Evolutionary conservation across 2,329 filamentous ascomycete genomes (phyloP).

Genomic region (Paraconiothyrium sp.): DNA sequence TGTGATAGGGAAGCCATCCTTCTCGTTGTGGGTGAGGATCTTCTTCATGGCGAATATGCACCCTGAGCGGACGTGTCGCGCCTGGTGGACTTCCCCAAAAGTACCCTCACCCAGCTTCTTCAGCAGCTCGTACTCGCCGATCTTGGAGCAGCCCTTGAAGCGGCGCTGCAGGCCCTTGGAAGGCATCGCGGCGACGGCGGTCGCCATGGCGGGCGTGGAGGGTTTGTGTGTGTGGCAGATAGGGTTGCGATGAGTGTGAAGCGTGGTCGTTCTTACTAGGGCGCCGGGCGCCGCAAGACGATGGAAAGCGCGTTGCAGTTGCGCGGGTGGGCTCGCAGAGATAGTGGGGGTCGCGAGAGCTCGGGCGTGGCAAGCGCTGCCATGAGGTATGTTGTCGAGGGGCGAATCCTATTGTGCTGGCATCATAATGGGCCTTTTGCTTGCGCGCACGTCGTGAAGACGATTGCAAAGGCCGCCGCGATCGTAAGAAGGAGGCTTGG

Average conservation of each 20-base stretch:
- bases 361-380: slow-evolving; percentile 28
- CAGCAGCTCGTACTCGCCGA: slow-evolving; percentile 80
- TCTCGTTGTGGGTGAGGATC: slow-evolving; percentile 99
- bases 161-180: slow-evolving; percentile 61
- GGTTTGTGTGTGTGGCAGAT: neutral
- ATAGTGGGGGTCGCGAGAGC: slow-evolving; percentile 18
- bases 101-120: slow-evolving; percentile 93
- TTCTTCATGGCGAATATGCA: slow-evolving; percentile 91
- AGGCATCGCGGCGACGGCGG: slow-evolving; percentile 49
- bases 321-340: slow-evolving; percentile 27
- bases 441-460: slow-evolving; percentile 18
- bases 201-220: slow-evolving; percentile 30
- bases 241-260: slow-evolving; percentile 3
- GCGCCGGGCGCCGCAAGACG: slow-evolving; percentile 27
- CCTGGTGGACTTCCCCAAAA: slow-evolving; percentile 96
- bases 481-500: slow-evolving; percentile 5
- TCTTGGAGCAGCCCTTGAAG: slow-evolving; percentile 86
- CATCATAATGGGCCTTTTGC: slow-evolving; percentile 24
- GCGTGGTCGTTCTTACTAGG: slow-evolving; percentile 10
- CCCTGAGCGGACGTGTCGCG: slow-evolving; percentile 77
- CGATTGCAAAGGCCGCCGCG: slow-evolving; percentile 23
- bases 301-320: slow-evolving; percentile 17
- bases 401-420: slow-evolving; percentile 25
- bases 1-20: slow-evolving; percentile 99
- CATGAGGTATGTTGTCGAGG: slow-evolving; percentile 29